Base-by-base conservation (phyloP, 2,329 filamentous ascomycete species). In the Pyrenophora graminea region DNA sequence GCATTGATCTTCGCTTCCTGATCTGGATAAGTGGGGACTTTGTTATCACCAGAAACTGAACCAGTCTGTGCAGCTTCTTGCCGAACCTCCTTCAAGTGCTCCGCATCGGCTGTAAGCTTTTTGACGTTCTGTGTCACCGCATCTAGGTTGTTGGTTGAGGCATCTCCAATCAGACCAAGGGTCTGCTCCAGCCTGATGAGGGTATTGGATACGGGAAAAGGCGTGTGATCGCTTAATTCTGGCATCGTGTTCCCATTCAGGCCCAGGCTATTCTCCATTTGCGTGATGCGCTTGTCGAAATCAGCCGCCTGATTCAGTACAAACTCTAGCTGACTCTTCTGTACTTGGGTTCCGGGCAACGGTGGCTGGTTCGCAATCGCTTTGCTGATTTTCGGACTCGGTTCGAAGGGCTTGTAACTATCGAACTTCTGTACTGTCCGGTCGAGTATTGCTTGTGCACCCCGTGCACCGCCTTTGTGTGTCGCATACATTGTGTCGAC, bases 1-100 rank as follows among this genome's bases (percentile, higher is more conserved):
- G 92, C 90, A 59, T 96, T 94, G 70, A 99, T 89, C 71, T 96
- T 96, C 45, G 89, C 82, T 34, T 86, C 82, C 63, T 95, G 89
- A 63, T 96, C 91, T 7, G 81, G 79, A 49, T 87, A 80, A 46
- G 69, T 47, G 38, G 61, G 39, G 1, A 48, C 41, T 21, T 59
- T 62, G 39, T n/a, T 44, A 9, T 65, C 63, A 12, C 51, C 45
- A 17, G 25, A 37, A 9, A 38, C 43, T 4, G 45, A 37, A 9
- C 48, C 45, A 38, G 54, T 47, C 21, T 61, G 60, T 39, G 60
- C 59, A 32, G 62, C 63, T 39, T 71, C 67, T 18, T 59, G 48
- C 32, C 71, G 69, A 4, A 70, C 52, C 39, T 89, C 85, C 52
- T 87, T 84, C 15, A 93, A 76, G 56, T 84, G 82, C 55, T 92